Base-by-base conservation (phyloP, 1,284 basidiomycete species). In the Sphagnurus paluster region DNA sequence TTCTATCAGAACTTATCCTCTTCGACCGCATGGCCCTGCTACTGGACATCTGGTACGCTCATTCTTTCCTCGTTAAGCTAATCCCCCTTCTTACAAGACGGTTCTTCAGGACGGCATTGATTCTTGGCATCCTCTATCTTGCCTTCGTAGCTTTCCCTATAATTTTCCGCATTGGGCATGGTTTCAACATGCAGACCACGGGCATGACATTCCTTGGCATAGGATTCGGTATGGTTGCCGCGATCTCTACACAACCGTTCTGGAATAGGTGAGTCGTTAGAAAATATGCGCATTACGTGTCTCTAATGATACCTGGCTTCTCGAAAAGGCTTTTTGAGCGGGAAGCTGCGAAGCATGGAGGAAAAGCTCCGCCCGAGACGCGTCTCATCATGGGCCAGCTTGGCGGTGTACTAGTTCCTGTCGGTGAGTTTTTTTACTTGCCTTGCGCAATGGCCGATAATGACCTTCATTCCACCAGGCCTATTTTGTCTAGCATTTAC, bases 81-180 rank as follows among this genome's bases (percentile, higher is more conserved):
- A 19, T 13, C 21, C 32, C 7, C 8, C 21, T 6, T 9, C 24
- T 48, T 4, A 42, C 16, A 24, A 4, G 29, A 36, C 26, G n/a
- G n/a, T n/a, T n/a, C n/a, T n/a, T 20, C 30, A 71, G 70, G 70
- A 67, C 56, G 4, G 56, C 86, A 0, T 64, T 88, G 11, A 68
- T 90, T 17, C 79, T 92, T 6, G 88, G 87, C 0, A 85, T 92
- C 38, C 69, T 91, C 0, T 92, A 92, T 62, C 74, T 88, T 2
- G 76, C 82, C 10, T 90, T 90, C 63, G 76, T 83, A 53, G 82
- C 80, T 0, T 87, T 87, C 55, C 83, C 83, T 0, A 76, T 87
- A 48, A 84, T 90, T 20, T 90, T 90, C 60, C 65, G 70, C n/a
- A 51, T 65, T 3, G 66, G 70, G 2, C 82, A 88, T 56, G 76